phyloP scores from a whole-genome alignment of 1,284 basidiomycete species.

The Ceraceosorus bombacis region DNA sequence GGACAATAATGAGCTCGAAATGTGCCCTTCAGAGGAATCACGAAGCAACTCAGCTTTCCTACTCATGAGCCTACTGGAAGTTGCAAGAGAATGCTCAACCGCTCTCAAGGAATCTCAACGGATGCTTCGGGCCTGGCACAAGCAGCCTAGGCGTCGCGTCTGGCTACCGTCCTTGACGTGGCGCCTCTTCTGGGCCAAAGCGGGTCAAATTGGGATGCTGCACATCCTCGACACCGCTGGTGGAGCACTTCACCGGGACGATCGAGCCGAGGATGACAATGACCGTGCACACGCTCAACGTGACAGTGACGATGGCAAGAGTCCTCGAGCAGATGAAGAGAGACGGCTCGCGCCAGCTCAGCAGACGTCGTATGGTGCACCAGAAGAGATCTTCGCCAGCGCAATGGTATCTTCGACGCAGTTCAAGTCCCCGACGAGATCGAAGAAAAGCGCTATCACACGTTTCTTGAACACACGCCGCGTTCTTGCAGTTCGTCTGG shows the following conservation, averaged over 20 bases:
- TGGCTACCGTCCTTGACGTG: conserved; percentile 16
- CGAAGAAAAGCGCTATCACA: neutral
- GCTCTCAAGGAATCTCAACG: conserved; percentile 13
- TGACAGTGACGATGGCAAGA: neutral
- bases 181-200: neutral
- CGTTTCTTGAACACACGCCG: conserved; percentile 4
- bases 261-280: conserved; percentile 9
- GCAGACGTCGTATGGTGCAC: neutral
- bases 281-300: neutral
- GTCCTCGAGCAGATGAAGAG: neutral
- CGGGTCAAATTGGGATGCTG: neutral
- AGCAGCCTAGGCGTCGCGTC: conserved; percentile 1
- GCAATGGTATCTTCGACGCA: neutral
- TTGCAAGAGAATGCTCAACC: conserved; percentile 21
- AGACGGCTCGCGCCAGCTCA: neutral
- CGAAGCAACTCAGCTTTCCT: conserved; percentile 19
- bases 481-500: conserved; percentile 19
- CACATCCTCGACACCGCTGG: conserved; percentile 1
- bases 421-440: neutral
- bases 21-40: neutral
- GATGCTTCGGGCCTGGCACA: conserved; percentile 9
- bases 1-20: neutral
- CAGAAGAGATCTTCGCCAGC: neutral
- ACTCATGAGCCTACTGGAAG: conserved; percentile 31
- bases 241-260: conserved; percentile 6